Conservation (phyloP, 352 stramenopile species). For the Hyaloperonospora brassicae region DNA sequence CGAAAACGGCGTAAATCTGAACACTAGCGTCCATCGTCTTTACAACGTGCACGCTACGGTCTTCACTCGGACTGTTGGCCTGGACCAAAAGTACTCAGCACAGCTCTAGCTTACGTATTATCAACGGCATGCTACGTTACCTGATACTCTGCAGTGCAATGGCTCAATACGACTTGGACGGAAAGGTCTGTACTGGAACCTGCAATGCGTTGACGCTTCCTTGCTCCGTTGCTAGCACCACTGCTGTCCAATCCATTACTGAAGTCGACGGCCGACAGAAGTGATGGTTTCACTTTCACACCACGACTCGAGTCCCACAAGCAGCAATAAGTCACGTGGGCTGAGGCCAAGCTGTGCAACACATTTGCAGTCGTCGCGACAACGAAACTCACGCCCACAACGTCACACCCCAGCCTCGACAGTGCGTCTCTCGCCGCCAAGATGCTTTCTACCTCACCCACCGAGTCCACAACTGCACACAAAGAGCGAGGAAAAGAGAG, state of each 20-base stretch:
- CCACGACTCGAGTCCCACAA: too few species aligned
- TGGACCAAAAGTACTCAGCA: conserved; percentile 1
- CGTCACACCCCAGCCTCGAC: too few species aligned
- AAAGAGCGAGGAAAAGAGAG: not conserved
- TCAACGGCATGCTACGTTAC: conserved; percentile 22
- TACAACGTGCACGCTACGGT: conserved; percentile 48
- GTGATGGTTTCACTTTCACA: too few species aligned
- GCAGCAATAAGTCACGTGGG: too few species aligned
- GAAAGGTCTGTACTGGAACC: conserved; percentile 7
- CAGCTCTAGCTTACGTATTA: not conserved
- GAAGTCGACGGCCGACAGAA: too few species aligned
- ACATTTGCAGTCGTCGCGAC: conserved; percentile 29
- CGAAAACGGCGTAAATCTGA: conserved; percentile 11
- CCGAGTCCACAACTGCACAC: conserved; percentile 40
- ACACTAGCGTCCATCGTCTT: conserved; percentile 32
- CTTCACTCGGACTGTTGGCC: conserved; percentile 21
- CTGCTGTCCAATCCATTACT: conserved; percentile 4
- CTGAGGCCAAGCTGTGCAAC: conserved; percentile 27
- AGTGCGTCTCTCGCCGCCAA: conserved; percentile 30
- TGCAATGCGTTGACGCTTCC: conserved; percentile 13
- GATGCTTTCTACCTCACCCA: conserved; percentile 37
- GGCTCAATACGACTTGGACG: too few species aligned
- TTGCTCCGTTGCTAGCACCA: conserved; percentile 8
- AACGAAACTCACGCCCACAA: too few species aligned
- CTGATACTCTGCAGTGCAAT: not conserved